phyloP scores from a whole-genome alignment of 2,329 filamentous ascomycete species.

The Macrophomina tecta region DNA sequence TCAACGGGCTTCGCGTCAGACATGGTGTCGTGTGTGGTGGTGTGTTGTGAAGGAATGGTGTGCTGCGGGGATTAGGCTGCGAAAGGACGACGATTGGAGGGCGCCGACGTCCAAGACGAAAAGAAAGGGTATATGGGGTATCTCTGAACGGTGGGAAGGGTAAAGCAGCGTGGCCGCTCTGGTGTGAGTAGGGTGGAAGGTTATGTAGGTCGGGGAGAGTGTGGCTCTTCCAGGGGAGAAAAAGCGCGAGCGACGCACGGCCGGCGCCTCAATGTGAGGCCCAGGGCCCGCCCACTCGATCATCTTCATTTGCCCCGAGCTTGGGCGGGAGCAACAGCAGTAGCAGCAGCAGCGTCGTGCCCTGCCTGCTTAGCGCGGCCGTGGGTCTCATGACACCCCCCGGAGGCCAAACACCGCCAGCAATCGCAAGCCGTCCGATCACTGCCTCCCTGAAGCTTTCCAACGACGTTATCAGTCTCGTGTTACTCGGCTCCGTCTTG shows the following conservation, averaged over 20 bases:
- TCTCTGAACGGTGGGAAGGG: too few relatives aligned
- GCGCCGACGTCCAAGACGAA: conserved; percentile 12
- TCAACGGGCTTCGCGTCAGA: conserved; percentile 28
- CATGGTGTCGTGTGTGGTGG: conserved; percentile 14
- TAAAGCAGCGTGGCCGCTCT: too few relatives aligned
- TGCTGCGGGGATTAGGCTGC: conserved; percentile 3
- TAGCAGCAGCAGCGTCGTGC: conserved; percentile 3
- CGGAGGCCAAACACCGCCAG: conserved; percentile 11
- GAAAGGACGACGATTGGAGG: conserved; percentile 8
- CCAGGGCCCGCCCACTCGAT: too few relatives aligned
- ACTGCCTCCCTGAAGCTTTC: conserved; percentile 21
- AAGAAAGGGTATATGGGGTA: conserved; percentile 9
- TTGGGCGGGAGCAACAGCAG: neutral
- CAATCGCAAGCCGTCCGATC: conserved; percentile 15
- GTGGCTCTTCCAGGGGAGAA: too few relatives aligned
- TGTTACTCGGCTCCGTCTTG: conserved; percentile 16
- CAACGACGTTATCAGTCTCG: conserved; percentile 24
- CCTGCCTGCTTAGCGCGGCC: neutral
- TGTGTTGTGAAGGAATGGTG: neutral
- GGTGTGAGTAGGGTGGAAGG: too few relatives aligned
- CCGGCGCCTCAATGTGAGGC: too few relatives aligned
- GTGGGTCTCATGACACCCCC: conserved; percentile 16
- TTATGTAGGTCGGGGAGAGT: too few relatives aligned
- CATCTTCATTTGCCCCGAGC: neutral
- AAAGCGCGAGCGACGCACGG: too few relatives aligned